Conservation (phyloP, 305 asterid genomes). For the Solanum hybrid region DNA sequence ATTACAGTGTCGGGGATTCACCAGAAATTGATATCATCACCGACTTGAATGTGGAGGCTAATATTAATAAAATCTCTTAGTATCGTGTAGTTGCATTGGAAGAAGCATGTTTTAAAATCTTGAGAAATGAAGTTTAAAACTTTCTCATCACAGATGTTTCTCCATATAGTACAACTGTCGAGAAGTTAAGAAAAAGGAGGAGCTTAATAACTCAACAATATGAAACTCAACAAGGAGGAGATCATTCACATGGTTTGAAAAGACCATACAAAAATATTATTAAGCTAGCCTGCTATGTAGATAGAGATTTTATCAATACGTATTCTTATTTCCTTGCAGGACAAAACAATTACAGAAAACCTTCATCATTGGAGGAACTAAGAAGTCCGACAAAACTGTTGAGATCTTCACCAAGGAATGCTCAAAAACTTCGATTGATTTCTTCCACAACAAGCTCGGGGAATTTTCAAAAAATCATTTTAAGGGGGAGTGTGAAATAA, state of each 20-base stretch:
- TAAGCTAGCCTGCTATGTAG: neutral
- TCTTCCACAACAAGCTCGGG: neutral
- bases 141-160: too few relatives aligned
- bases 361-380: neutral
- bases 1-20: too few relatives aligned
- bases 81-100: neutral
- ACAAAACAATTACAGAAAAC: neutral
- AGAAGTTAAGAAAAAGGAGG: neutral
- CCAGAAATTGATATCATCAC: too few relatives aligned
- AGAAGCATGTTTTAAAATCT: neutral
- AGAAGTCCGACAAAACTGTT: neutral
- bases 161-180: too few relatives aligned
- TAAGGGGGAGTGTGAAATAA: neutral
- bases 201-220: neutral
- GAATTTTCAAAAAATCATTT: too few relatives aligned
- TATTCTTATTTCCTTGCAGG: neutral
- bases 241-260: neutral
- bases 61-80: neutral
- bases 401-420: neutral
- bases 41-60: neutral
- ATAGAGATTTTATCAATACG: neutral
- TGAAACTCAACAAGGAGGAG: neutral
- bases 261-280: neutral
- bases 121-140: neutral
- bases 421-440: neutral